Evolutionary conservation across 257 asterid genomes (phyloP).

Genomic region (Solanum clarkiae): DNA sequence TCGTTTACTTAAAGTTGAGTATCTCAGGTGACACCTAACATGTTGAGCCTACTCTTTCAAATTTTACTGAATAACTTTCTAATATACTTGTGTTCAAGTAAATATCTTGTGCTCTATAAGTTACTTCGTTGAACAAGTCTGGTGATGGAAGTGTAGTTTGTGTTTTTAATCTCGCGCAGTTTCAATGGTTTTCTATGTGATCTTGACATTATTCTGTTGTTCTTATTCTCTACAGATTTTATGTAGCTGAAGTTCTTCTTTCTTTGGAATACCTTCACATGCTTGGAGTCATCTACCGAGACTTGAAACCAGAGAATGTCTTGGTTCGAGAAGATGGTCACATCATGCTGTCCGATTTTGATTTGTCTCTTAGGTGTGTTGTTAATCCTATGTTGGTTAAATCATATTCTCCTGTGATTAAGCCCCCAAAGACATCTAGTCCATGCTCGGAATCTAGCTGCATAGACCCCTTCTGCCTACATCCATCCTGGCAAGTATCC

Average conservation of each 20-base stretch:
- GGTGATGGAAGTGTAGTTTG: not conserved
- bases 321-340: constrained; percentile 84
- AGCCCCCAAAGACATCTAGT: constrained; percentile 36
- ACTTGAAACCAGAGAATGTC: constrained; percentile 80
- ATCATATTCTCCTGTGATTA: constrained; percentile 31
- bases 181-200: not conserved
- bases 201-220: not conserved
- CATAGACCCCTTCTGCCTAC: constrained; percentile 79
- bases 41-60: not conserved
- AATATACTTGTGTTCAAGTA: not conserved
- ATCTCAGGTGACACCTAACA: not conserved
- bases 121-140: not conserved
- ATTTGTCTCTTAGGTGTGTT: constrained; percentile 57
- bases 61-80: not conserved
- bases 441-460: constrained; percentile 50
- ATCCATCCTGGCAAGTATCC: constrained; percentile 65
- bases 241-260: constrained; percentile 77
- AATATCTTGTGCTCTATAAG: not conserved
- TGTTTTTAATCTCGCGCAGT: not conserved
- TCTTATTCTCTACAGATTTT: constrained; percentile 38
- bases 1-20: not conserved
- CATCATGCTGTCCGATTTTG: constrained; percentile 83
- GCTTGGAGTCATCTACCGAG: constrained; percentile 90
- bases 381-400: constrained; percentile 36
- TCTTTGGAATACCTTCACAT: constrained; percentile 88